These are phyloP conservation scores for Epichloe hybrida DNA, from an alignment of 2,329 filamentous ascomycete genomes.

Conservation along the genomic window DNA sequence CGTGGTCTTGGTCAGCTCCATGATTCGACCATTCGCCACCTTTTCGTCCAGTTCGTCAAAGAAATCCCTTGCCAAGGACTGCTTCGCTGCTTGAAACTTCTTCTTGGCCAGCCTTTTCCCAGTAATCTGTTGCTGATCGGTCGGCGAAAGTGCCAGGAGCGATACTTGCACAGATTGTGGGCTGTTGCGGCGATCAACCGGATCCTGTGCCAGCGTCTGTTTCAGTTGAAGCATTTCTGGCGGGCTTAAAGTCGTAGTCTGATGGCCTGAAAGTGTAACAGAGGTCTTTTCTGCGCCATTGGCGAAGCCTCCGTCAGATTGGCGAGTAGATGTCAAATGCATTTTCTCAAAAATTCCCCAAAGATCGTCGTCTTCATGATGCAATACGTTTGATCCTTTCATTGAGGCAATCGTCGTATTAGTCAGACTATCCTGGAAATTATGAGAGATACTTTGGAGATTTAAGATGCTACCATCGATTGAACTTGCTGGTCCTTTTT, in stretches of 20 bases:
- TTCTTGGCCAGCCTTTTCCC: slow-evolving; percentile 28
- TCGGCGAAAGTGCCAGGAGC: background rate
- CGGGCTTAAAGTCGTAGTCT: background rate
- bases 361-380: background rate
- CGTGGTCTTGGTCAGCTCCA: slow-evolving; percentile 42
- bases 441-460: background rate
- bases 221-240: background rate
- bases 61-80: slow-evolving; percentile 49
- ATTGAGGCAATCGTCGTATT: background rate
- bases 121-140: background rate
- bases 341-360: background rate
- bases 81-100: slow-evolving; percentile 48
- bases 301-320: background rate
- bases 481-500: background rate
- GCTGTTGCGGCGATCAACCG: background rate
- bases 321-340: background rate
- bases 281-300: background rate
- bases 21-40: slow-evolving; percentile 48
- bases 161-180: background rate
- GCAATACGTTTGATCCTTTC: background rate
- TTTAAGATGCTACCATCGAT: background rate
- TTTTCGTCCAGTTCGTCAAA: slow-evolving; percentile 53
- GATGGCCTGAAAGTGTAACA: background rate
- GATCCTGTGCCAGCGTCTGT: background rate
- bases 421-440: background rate